These are phyloP conservation scores for Oryza officinalis DNA, from an alignment of 176 grass and related monocot genomes.

Conservation along the genomic window DNA sequence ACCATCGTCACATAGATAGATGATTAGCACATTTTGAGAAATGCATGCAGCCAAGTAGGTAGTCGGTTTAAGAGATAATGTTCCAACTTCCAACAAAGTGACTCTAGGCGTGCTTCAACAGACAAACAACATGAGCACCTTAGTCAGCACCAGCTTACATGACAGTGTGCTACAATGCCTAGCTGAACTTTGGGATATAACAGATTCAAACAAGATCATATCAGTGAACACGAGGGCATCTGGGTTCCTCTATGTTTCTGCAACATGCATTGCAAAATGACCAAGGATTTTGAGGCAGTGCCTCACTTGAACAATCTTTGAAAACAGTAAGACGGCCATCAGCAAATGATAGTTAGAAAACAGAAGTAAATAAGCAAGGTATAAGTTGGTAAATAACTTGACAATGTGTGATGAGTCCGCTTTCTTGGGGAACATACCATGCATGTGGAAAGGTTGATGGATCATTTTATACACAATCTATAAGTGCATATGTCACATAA, in stretches of 20 bases:
- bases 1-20: background rate
- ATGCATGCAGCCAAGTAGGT: background rate
- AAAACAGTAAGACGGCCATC: background rate
- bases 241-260: constrained; percentile 5
- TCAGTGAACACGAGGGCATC: background rate
- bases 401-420: background rate
- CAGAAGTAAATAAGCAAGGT: constrained; percentile 13
- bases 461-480: constrained; percentile 9
- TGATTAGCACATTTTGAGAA: no score
- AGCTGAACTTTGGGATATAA: background rate
- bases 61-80: background rate
- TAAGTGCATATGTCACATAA: background rate
- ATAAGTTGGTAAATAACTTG: background rate
- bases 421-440: background rate
- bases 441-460: background rate
- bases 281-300: background rate
- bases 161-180: background rate
- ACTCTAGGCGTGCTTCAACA: background rate
- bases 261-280: constrained; percentile 14
- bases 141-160: background rate
- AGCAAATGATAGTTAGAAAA: background rate
- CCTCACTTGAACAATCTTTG: background rate
- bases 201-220: constrained; percentile 10
- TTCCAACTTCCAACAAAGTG: background rate
- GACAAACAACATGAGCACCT: background rate